phyloP scores from a whole-genome alignment of 257 asterid species.

The Galeopsis tetrahit region DNA sequence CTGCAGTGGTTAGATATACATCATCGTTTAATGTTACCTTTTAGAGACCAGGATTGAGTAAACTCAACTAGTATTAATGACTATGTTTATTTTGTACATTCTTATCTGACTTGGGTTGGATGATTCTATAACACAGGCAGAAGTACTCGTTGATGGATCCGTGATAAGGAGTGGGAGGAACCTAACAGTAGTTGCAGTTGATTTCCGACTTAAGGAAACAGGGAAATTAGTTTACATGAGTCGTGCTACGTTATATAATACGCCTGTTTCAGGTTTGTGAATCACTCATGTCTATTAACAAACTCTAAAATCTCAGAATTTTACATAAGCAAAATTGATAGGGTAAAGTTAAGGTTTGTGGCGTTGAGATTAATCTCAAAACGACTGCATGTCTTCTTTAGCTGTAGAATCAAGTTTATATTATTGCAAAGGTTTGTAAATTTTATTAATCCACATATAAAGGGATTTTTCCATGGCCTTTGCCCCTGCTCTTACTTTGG shows the following conservation, averaged over 20 bases:
- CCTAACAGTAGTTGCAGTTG: slow-evolving; percentile 65
- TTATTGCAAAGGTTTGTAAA: background rate
- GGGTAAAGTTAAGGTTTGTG: background rate
- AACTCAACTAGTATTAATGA: too few species aligned
- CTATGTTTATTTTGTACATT: background rate
- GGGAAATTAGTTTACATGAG: slow-evolving; percentile 58
- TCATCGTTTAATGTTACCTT: too few species aligned
- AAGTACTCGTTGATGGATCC: slow-evolving; percentile 61
- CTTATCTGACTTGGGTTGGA: slow-evolving; percentile 24
- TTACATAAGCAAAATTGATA: background rate
- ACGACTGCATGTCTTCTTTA: background rate
- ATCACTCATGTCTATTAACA: background rate
- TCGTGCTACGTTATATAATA: slow-evolving; percentile 68
- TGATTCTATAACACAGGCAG: slow-evolving; percentile 51
- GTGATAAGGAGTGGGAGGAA: slow-evolving; percentile 84
- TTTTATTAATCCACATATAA: background rate
- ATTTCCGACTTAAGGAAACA: slow-evolving; percentile 65
- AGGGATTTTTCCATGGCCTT: background rate
- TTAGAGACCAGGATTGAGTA: too few species aligned
- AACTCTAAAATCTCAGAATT: background rate
- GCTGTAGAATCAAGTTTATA: background rate
- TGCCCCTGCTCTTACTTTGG: background rate
- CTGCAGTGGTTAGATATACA: too few species aligned
- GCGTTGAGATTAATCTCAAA: background rate
- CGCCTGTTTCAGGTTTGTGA: slow-evolving; percentile 75